Evolutionary conservation across 164 flowering plant species (phyloP), one percentile per base, ranked within the genome.

Genomic region (Litsea cubeba): DNA sequence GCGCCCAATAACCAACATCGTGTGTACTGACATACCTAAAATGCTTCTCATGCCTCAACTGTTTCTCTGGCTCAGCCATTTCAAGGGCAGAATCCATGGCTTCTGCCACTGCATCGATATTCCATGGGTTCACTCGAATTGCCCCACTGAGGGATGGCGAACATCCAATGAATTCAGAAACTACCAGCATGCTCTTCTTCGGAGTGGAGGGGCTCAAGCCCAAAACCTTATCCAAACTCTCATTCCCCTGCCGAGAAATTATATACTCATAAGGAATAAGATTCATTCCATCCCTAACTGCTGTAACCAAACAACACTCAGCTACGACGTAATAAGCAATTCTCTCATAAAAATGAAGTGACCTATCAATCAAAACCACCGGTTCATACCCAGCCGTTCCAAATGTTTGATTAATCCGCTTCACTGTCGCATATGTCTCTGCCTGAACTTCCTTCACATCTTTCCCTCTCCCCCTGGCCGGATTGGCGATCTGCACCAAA

Each of bases 131-230:
- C 30, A 91, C 95, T 40, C 95, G 76, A 57, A 88, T 88, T 5
- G 95, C 95, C 26, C 95, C 95, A 75, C 95, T 91, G 58, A 91
- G 74, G 50, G 95, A 90, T 15, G 95, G 95, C 4, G 95, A 90
- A 69, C 95, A 90, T 15, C 95, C 92, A 62, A 90, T 88, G 68
- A 90, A 90, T 80, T 90, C 93, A 1, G 95, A 90, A 0, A 90
- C 90, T 50, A 91, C 89, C 50, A 91, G 62, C 90, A 89, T 85
- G 78, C 95, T 91, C 79, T 84, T 91, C 83, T 89, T 89, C 1
- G 84, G 85, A 5, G 82, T 58, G 3, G 82, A 76, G 18, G 78
- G 67, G 14, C 73, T 78, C 78, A 77, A 76, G 6, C 88, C 83
- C 79, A 88, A 78, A 5, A 84, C 82, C 78, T 76, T 82, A 75